Percentiles rank a stretch among this genome's conserved stretches.
Evolutionary conservation across 192 early-diverging fungal species (phyloP).

Genomic region (Paraglomus occultum): DNA sequence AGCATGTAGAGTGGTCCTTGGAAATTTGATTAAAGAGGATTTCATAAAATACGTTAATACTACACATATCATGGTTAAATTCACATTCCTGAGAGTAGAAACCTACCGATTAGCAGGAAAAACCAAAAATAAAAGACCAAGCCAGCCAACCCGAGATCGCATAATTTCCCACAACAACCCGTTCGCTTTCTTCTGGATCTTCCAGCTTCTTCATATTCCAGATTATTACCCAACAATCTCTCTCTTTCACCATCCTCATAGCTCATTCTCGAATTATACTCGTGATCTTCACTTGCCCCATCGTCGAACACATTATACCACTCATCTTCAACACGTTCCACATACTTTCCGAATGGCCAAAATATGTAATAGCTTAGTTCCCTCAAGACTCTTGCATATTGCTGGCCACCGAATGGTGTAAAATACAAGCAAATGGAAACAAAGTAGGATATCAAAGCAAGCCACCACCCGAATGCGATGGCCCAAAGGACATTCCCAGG

Average conservation of each 20-base stretch:
- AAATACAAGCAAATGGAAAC: slow-evolving; percentile 60
- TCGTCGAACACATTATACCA: slow-evolving; percentile 1
- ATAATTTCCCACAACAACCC: slow-evolving; percentile 25
- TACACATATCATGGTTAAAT: not conserved
- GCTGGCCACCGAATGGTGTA: slow-evolving; percentile 52
- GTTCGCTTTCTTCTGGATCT: slow-evolving; percentile 29
- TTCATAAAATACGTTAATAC: not conserved
- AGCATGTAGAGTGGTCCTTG: slow-evolving; percentile 76
- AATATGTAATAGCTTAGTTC: slow-evolving; percentile 86
- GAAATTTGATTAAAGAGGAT: slow-evolving; percentile 31
- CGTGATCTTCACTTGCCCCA: not conserved
- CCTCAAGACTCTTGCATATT: slow-evolving; percentile 62
- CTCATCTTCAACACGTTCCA: slow-evolving; percentile 53
- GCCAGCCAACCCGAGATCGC: slow-evolving; percentile 43
- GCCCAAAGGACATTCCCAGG: slow-evolving; percentile 90
- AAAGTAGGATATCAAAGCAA: slow-evolving; percentile 61
- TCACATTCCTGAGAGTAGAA: not conserved
- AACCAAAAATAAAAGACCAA: slow-evolving; percentile 50
- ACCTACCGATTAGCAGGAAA: slow-evolving; percentile 46
- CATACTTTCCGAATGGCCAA: slow-evolving; percentile 96
- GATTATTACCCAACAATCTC: slow-evolving; percentile 33
- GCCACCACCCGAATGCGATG: slow-evolving; percentile 88
- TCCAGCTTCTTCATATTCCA: slow-evolving; percentile 19
- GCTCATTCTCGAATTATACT: slow-evolving; percentile 19
- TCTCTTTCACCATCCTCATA: slow-evolving; percentile 8